Base-by-base conservation (phyloP, 2,329 filamentous ascomycete genomes). In the Chaetomium sp. region DNA sequence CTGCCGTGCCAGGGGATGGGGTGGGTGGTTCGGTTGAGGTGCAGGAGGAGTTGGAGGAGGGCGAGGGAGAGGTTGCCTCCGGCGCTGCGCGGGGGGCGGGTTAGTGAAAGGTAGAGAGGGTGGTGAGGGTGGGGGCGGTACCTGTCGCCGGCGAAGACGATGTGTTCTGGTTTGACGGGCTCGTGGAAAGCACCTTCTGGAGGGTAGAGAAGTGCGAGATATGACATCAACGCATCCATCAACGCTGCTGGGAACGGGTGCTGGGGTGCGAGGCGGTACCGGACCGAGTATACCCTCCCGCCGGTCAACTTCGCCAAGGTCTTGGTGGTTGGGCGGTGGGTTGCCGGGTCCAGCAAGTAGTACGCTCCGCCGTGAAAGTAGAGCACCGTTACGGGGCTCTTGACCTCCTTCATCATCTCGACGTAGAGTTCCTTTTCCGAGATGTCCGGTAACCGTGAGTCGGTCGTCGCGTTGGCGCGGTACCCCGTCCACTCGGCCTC, bases 321-420 rank as follows among this genome's bases (percentile, higher is more conserved):
- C 65, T 84, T 84, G 21, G 81, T 82, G 0, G 83, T 76, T 0
- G 79, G 74, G 2, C 91, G 85, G 72, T 92, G 88, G 0, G 86
- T 87, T 1, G 82, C 76, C 19, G 91, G 90, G 70, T 93, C 91
- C 71, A 89, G 82, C 31, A 92, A 82, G 69, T 82, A 92, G 77
- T 90, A 90, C 4, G 87, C 90, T 60, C 91, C 91, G 67, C 90
- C 90, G 75, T 93, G 90, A 70, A 93, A 84, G 75, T 91, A 93
- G 23, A 93, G 78, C 0, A 92, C 75, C 0, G 89, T 92, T 0
- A 83, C 82, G 3, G 85, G 82, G 57, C 79, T 82, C n/a, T 75
- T 84, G 64, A 84, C 84, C 72, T 93, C 90, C 64, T 82, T 82
- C 84, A 91, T 88, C 77, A 94, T 77, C 62, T 82, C 81, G 56